Percentiles rank a stretch among this genome's conserved stretches.
phyloP scores from a whole-genome alignment of 1,284 basidiomycete genomes.

The Termitomyces sp. region DNA sequence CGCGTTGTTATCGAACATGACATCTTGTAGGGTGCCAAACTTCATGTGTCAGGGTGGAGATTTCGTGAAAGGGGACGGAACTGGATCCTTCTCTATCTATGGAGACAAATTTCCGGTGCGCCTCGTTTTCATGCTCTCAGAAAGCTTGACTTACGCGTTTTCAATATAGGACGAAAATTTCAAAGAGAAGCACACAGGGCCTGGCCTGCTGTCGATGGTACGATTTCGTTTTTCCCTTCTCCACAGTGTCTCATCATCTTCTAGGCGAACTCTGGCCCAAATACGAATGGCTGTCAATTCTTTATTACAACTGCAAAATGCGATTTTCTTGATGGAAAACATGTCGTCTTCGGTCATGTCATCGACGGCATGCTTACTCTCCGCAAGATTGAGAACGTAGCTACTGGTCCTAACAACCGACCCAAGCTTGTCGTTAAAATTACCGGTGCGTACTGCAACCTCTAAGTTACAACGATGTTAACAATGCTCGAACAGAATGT shows the following conservation, averaged over 20 bases:
- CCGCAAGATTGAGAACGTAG: slow-evolving; percentile 91
- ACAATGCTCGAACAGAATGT: slow-evolving; percentile 15
- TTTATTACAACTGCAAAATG: slow-evolving; percentile 95
- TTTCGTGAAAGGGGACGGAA: slow-evolving; percentile 87
- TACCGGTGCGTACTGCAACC: slow-evolving; percentile 40
- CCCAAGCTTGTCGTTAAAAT: slow-evolving; percentile 84
- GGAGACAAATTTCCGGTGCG: slow-evolving; percentile 85
- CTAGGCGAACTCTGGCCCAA: slow-evolving; percentile 88
- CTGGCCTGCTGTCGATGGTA: slow-evolving; percentile 86
- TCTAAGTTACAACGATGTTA: neutral
- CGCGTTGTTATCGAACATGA: slow-evolving; percentile 5
- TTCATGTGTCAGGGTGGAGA: slow-evolving; percentile 92
- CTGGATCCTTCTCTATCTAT: slow-evolving; percentile 92
- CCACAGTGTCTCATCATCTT: slow-evolving; percentile 1
- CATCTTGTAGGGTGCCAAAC: slow-evolving; percentile 53
- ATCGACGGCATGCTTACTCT: slow-evolving; percentile 86
- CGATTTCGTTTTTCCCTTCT: slow-evolving; percentile 12
- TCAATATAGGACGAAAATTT: slow-evolving; percentile 86
- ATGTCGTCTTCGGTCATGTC: slow-evolving; percentile 90
- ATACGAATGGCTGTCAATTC: slow-evolving; percentile 96
- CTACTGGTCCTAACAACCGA: slow-evolving; percentile 83
- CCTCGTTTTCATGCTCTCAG: slow-evolving; percentile 8
- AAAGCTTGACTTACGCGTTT: neutral
- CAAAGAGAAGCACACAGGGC: slow-evolving; percentile 79
- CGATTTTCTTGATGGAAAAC: slow-evolving; percentile 92